Percentiles rank a stretch among this genome's conserved stretches.
Conservation (phyloP, 2,329 filamentous ascomycete genomes). For the Scedosporium apiospermum region DNA sequence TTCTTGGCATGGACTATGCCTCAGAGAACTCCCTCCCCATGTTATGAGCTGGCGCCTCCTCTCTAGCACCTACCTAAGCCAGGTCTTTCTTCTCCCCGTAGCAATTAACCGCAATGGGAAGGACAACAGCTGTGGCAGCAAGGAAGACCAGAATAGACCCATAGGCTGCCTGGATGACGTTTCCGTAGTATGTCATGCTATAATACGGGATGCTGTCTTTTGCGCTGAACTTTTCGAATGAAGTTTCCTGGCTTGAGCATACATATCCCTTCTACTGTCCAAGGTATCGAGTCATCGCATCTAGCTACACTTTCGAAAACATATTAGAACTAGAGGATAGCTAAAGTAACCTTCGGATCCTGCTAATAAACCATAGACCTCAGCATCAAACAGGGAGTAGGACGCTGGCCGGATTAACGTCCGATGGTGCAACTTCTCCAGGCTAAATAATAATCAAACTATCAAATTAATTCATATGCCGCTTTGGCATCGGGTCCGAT, state of each 20-base stretch:
- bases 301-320: too few relatives aligned
- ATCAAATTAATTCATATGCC: conserved; percentile 6
- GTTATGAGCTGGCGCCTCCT: too few relatives aligned
- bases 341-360: too few relatives aligned
- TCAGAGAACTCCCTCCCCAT: not conserved
- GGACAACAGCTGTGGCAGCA: not conserved
- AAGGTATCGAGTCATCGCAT: too few relatives aligned
- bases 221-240: not conserved
- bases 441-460: conserved; percentile 10
- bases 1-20: too few relatives aligned
- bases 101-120: not conserved
- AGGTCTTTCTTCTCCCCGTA: not conserved
- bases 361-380: too few relatives aligned
- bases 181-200: not conserved
- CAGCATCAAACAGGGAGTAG: too few relatives aligned
- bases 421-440: conserved; percentile 3
- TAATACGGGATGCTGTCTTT: not conserved
- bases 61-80: not conserved
- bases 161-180: not conserved
- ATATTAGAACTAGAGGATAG: too few relatives aligned
- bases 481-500: conserved; percentile 10
- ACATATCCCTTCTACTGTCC: too few relatives aligned
- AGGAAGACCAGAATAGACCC: not conserved
- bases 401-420: too few relatives aligned
- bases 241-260: too few relatives aligned